A percentile compares a stretch with the other conserved stretches of the same genome.
Evolutionary conservation across 2,329 filamentous ascomycete genomes (phyloP).

Genomic region (Stachybotrys echinatus): DNA sequence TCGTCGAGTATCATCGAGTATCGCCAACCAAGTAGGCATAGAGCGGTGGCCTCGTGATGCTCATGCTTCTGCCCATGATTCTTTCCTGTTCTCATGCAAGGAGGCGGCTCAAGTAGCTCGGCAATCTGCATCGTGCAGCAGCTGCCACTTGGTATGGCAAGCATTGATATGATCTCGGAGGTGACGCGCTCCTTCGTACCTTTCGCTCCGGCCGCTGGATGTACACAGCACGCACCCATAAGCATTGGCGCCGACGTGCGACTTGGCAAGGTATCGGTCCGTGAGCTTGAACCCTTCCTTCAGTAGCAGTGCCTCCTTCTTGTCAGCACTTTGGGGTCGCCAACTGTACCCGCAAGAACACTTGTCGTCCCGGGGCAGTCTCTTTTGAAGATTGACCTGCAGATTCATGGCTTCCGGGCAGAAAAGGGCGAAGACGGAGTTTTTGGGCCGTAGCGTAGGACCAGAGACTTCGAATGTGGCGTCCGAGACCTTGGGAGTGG

Average conservation of each 20-base stretch:
- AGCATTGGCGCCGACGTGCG: conserved; percentile 24
- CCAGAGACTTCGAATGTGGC: neutral
- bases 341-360: conserved; percentile 32
- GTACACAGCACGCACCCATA: conserved; percentile 35
- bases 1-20: no score
- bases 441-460: conserved; percentile 18
- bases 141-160: conserved; percentile 35
- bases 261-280: conserved; percentile 33
- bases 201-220: conserved; percentile 27
- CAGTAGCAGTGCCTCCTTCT: conserved; percentile 15
- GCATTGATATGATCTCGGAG: conserved; percentile 30
- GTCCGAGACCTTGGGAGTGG: conserved; percentile 16
- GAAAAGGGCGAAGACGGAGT: conserved; percentile 34
- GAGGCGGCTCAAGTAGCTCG: neutral
- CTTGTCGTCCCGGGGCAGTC: conserved; percentile 17
- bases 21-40: no score
- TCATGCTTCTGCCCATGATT: neutral
- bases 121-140: conserved; percentile 27
- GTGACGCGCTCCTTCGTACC: conserved; percentile 21
- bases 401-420: conserved; percentile 33
- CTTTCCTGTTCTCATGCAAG: neutral
- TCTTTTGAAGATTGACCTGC: conserved; percentile 27
- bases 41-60: no score
- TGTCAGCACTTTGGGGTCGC: conserved; percentile 7
- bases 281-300: conserved; percentile 35